Evolutionary conservation across 192 early-diverging fungal species (phyloP).

Genomic region (Coemansia nantahalensis): DNA sequence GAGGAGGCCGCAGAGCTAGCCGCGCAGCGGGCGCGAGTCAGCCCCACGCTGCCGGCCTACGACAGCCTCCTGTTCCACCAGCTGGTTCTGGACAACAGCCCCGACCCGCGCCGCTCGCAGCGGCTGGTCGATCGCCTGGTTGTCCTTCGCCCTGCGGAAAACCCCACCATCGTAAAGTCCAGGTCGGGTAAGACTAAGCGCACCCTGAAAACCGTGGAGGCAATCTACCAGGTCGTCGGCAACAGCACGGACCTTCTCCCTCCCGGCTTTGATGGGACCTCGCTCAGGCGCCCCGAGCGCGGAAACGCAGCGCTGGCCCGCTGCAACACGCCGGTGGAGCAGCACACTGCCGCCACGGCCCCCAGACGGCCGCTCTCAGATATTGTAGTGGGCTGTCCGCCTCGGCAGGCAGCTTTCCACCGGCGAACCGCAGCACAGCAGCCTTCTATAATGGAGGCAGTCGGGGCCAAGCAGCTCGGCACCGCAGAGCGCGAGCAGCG

Average conservation of each 20-base stretch:
- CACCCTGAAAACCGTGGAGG: conserved; percentile 11
- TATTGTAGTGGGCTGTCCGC: background rate
- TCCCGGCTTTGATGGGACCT: no score
- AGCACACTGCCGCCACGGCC: background rate
- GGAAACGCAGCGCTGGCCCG: no score
- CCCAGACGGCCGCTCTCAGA: background rate
- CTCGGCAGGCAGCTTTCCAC: background rate
- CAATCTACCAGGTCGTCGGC: conserved; percentile 26
- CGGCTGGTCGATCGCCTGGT: conserved; percentile 23
- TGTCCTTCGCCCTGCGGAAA: conserved; percentile 17
- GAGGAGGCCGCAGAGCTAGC: background rate
- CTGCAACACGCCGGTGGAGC: no score
- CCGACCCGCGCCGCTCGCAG: conserved; percentile 8
- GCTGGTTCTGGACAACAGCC: conserved; percentile 25
- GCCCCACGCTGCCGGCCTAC: conserved; percentile 13
- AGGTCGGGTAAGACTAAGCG: background rate
- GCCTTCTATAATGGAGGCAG: conserved; percentile 1
- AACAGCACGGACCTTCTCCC: no score
- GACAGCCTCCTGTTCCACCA: conserved; percentile 22
- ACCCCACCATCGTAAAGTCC: conserved; percentile 21
- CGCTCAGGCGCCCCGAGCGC: no score
- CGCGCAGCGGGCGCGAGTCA: conserved; percentile 6
- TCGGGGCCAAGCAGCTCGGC: background rate
- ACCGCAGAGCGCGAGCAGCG: background rate
- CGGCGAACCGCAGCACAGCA: background rate